These are phyloP conservation scores for Lignosus rhinocerotis DNA, from an alignment of 1,284 basidiomycete species.

Conservation along the genomic window DNA sequence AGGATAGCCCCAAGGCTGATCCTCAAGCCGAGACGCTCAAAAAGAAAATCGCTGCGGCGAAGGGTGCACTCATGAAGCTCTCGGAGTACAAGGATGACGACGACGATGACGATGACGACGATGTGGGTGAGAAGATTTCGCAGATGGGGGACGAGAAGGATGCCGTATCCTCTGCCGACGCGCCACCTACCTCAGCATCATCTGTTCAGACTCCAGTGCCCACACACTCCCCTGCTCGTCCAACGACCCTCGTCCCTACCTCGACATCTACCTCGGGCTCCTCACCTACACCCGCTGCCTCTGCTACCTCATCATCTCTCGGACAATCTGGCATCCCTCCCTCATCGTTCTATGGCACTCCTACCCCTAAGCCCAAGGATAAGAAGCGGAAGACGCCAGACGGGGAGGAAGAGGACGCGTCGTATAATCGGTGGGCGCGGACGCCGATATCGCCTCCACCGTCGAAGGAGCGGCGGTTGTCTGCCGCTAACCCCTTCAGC, in stretches of 20 bases:
- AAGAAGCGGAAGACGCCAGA: slow-evolving; percentile 46
- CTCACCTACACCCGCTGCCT: neutral
- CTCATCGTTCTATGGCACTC: slow-evolving; percentile 47
- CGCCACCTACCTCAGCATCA: neutral
- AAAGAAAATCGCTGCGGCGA: slow-evolving; percentile 60
- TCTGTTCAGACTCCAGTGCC: slow-evolving; percentile 30
- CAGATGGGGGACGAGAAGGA: slow-evolving; percentile 1
- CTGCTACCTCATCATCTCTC: slow-evolving; percentile 15
- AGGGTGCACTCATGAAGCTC: slow-evolving; percentile 49
- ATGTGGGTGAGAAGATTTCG: slow-evolving; percentile 37
- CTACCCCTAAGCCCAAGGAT: slow-evolving; percentile 29
- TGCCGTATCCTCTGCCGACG: neutral
- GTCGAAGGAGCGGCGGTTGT: slow-evolving; percentile 19
- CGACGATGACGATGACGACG: slow-evolving; percentile 53
- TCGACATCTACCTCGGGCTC: neutral
- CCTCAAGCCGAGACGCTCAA: slow-evolving; percentile 63
- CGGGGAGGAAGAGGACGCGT: slow-evolving; percentile 31
- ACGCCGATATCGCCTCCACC: slow-evolving; percentile 30
- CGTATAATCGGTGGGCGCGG: slow-evolving; percentile 28
- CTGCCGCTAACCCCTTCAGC: slow-evolving; percentile 37
- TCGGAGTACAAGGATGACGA: slow-evolving; percentile 57
- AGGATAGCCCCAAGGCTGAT: slow-evolving; percentile 38
- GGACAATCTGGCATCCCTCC: slow-evolving; percentile 35
- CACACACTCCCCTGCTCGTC: slow-evolving; percentile 22
- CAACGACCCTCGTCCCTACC: slow-evolving; percentile 19